These are phyloP conservation scores for Trametes cinnabarina DNA, from an alignment of 768 basidiomycete species.

Conservation along the genomic window DNA sequence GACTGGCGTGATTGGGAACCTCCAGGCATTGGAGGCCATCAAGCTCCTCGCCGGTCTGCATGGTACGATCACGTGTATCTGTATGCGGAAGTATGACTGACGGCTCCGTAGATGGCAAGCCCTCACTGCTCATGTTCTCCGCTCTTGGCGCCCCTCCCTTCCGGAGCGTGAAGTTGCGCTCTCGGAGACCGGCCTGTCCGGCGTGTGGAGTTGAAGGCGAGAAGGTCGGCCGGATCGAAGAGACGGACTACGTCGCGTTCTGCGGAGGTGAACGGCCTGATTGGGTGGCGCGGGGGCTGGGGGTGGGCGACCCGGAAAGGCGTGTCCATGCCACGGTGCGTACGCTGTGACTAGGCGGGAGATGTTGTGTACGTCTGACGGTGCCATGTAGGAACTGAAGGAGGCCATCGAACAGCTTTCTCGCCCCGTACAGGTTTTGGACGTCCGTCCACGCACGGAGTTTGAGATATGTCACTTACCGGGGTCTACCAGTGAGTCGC, in stretches of 20 bases:
- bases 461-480: slow-evolving; percentile 86
- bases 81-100: not conserved
- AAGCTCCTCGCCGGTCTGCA: slow-evolving; percentile 70
- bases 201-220: slow-evolving; percentile 65
- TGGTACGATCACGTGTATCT: slow-evolving; percentile 39
- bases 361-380: not conserved
- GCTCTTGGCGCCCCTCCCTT: slow-evolving; percentile 71
- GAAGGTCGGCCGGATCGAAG: slow-evolving; percentile 45
- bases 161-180: slow-evolving; percentile 78
- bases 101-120: slow-evolving; percentile 47
- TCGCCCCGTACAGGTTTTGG: slow-evolving; percentile 47
- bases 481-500: slow-evolving; percentile 63
- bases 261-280: slow-evolving; percentile 75
- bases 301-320: slow-evolving; percentile 16
- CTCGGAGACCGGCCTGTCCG: slow-evolving; percentile 65
- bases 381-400: slow-evolving; percentile 47
- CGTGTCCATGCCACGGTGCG: slow-evolving; percentile 35
- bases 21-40: slow-evolving; percentile 88
- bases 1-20: slow-evolving; percentile 83
- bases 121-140: slow-evolving; percentile 72
- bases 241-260: slow-evolving; percentile 80
- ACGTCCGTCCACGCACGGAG: slow-evolving; percentile 77
- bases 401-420: slow-evolving; percentile 33
- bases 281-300: slow-evolving; percentile 58
- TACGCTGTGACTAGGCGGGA: not conserved